A percentile compares a stretch with the other conserved stretches of the same genome.
phyloP scores from a whole-genome alignment of 1,284 basidiomycete species.

The Tilletia walkeri region DNA sequence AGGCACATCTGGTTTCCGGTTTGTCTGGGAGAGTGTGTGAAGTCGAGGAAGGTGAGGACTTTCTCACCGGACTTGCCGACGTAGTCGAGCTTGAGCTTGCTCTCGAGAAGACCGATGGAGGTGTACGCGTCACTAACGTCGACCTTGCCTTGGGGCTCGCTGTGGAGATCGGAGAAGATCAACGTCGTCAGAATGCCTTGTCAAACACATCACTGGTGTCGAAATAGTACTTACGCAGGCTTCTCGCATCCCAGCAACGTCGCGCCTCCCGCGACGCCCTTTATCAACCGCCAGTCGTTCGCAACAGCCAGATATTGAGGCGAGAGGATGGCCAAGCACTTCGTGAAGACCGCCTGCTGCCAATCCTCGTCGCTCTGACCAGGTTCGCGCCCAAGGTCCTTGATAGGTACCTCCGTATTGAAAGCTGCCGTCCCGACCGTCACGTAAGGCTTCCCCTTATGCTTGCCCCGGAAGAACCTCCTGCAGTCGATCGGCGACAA shows the following conservation, averaged over 20 bases:
- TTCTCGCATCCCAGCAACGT: conserved; percentile 16
- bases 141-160: not conserved
- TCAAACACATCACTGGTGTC: not conserved
- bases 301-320: conserved; percentile 12
- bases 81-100: conserved; percentile 12
- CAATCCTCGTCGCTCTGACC: conserved; percentile 7
- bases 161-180: not conserved
- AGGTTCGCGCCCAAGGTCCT: not conserved
- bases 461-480: conserved; percentile 7
- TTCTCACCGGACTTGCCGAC: not conserved
- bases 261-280: conserved; percentile 2
- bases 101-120: conserved; percentile 17
- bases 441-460: conserved; percentile 14
- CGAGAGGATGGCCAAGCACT: not conserved
- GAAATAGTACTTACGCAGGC: not conserved
- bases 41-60: conserved; percentile 9
- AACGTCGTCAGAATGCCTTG: not conserved
- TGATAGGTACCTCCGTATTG: conserved; percentile 8
- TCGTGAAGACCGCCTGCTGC: not conserved
- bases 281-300: conserved; percentile 6
- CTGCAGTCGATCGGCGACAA: conserved; percentile 16
- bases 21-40: not conserved
- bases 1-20: conserved; percentile 13
- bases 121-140: conserved; percentile 17
- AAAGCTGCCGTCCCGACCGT: conserved; percentile 9